Base-by-base conservation (phyloP, 352 stramenopile genomes). In the Globisporangium recalcitrans region DNA sequence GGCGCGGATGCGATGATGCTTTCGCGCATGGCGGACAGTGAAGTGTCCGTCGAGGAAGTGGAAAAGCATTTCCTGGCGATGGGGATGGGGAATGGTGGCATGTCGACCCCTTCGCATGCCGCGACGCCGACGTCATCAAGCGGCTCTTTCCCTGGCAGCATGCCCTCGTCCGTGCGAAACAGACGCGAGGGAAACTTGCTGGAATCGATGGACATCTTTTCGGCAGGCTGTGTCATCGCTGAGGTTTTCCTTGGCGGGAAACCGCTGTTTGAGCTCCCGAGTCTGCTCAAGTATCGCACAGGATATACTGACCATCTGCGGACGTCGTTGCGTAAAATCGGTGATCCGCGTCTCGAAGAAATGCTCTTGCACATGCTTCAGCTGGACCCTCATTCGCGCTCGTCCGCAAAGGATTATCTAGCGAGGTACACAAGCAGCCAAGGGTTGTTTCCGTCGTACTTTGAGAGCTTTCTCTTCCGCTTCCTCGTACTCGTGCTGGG, bases 191-290 rank as follows among this genome's bases (percentile, higher is more conserved):
- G 85, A 9, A 82, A 67, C 53, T 74, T 94, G 40, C 65, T 85
- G 1, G 77, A 91, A 47, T 95, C 92, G 11, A 99, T 99, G 95
- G 97, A 99, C 77, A 95, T 99, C 52, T 99, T 99, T 75, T 98
- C 96, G 42, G 81, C 96, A 10, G 97, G 97, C 10, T 99, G 97
- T 75, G 92, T 99, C 4, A 98, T 99, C 42, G 96, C 97, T 11
- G 97, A 99, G 77, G 59, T 97, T 16, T 98, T 98, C 67, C 73
- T 98, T 16, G 97, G 97, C 65, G 97, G 96, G 21, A 97, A 98
- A 59, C 87, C 90, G 36, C 82, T 98, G 14, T 90, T 99, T 49
- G 97, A 99, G 73, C 74, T 99, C 4, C 88, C 91, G 22, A 88
- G 82, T n/a, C 64, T 98, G 14, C 70, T 98, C 14, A 89, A 90